A percentile compares a stretch with the other conserved stretches of the same genome.
phyloP scores from a whole-genome alignment of 148 eudicot species.

The Oxyria digyna region DNA sequence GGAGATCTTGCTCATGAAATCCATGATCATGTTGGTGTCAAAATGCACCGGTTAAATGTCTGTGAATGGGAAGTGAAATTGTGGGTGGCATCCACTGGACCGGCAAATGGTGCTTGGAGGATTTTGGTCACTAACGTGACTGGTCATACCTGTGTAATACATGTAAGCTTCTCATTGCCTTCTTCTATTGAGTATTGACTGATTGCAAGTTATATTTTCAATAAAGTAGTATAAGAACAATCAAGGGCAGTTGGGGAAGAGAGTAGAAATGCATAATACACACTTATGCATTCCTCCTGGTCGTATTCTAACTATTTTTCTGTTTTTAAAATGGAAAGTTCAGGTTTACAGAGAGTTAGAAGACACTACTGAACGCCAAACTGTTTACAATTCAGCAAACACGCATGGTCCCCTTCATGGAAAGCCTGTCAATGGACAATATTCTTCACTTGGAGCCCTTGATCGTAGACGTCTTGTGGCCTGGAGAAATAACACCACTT shows the following conservation, averaged over 20 bases:
- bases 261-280: neutral
- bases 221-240: neutral
- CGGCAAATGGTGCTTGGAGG: slow-evolving; percentile 93
- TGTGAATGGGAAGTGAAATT: slow-evolving; percentile 98
- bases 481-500: slow-evolving; percentile 86
- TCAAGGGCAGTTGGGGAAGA: neutral
- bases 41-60: slow-evolving; percentile 82
- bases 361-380: slow-evolving; percentile 34
- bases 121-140: slow-evolving; percentile 72
- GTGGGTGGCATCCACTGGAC: slow-evolving; percentile 66
- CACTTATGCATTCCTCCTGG: neutral
- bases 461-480: slow-evolving; percentile 77
- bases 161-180: slow-evolving; percentile 39
- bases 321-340: neutral
- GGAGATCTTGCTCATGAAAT: slow-evolving; percentile 68
- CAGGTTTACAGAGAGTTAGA: slow-evolving; percentile 87
- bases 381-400: slow-evolving; percentile 56
- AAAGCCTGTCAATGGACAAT: slow-evolving; percentile 52
- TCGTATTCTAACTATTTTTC: slow-evolving; percentile 1
- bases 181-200: too few relatives aligned
- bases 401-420: slow-evolving; percentile 49
- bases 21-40: slow-evolving; percentile 60
- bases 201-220: neutral
- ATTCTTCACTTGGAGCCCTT: slow-evolving; percentile 58
- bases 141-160: slow-evolving; percentile 86